Evolutionary conservation across 2,329 filamentous ascomycete genomes (phyloP).

Genomic region (Septoria petroselini): DNA sequence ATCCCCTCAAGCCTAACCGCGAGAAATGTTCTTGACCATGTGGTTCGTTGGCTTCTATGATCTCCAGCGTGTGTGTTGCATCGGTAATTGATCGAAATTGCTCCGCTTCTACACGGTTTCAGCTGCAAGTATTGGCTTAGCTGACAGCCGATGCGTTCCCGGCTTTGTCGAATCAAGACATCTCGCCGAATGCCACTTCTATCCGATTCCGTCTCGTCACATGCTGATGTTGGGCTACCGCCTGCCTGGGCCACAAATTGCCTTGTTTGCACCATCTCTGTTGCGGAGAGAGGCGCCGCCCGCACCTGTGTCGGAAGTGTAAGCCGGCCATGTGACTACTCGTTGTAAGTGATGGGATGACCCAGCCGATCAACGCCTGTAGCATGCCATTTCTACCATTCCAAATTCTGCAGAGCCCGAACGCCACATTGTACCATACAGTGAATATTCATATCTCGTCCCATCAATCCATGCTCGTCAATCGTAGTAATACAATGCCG

Average conservation of each 20-base stretch:
- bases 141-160: too few relatives aligned
- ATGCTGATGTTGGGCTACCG: conserved; percentile 15
- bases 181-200: too few relatives aligned
- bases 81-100: too few relatives aligned
- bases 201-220: background rate
- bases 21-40: too few relatives aligned
- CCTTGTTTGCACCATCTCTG: conserved; percentile 30
- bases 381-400: background rate
- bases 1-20: too few relatives aligned
- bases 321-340: too few relatives aligned
- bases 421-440: background rate
- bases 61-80: too few relatives aligned
- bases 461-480: conserved; percentile 3
- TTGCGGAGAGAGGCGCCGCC: conserved; percentile 33
- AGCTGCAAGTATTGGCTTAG: too few relatives aligned
- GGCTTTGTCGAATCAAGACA: too few relatives aligned
- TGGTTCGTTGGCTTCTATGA: too few relatives aligned
- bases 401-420: background rate
- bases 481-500: background rate
- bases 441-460: background rate
- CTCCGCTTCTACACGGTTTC: too few relatives aligned
- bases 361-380: background rate
- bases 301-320: conserved; percentile 38
- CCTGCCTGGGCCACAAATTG: conserved; percentile 28
- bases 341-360: background rate